Evolutionary conservation across 352 stramenopile species (phyloP), one percentile per base, ranked within the genome.

Genomic region (Phytopythium aichiense): DNA sequence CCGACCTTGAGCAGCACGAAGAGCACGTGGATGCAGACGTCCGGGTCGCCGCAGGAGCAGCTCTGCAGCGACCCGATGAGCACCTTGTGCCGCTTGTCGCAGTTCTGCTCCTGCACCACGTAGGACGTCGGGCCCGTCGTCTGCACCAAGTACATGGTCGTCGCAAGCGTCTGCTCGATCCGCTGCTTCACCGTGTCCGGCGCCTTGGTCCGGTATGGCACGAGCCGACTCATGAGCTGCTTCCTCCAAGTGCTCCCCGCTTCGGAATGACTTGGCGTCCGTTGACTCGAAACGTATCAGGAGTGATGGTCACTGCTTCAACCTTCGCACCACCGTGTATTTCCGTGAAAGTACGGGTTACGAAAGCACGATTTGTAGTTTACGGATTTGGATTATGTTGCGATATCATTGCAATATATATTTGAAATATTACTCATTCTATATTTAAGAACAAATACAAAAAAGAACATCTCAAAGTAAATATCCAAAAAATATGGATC

Each of bases 1-100:
- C 52, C 28, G 7, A 87, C 79, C 67, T 94, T 93, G 51, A 95
- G 81, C 81, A 95, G 91, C 25, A 95, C 84, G 56, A 95, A 95
- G 37, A 95, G 69, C 16, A 95, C 79, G 61, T 95, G 86, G 35
- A 89, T 76, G 60, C 86, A 93, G n/a, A 95, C 73, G 28, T 95
- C 86, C 4, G 61, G 55, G 18, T 90, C 84, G 2, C 82, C 81
- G 25, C 86, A 95, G 2, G 80, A 88, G 59, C 84, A 95, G 40
- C 62, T 81, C 63, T 93, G 86, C 35, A 91, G 54, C 16, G 75
- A 63, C 7, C 86, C 86, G 37, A 93, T 85, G 33, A 92, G 66
- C n/a, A 95, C 80, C 23, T 88, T 89, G 63, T 90, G 69, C 53
- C 91, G 92, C 65, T 80, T 81, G 31, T 88, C 73, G 55, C 66